A percentile compares a stretch with the other conserved stretches of the same genome.
phyloP scores from a whole-genome alignment of 768 basidiomycete species.

The Lactifluus pinguis region DNA sequence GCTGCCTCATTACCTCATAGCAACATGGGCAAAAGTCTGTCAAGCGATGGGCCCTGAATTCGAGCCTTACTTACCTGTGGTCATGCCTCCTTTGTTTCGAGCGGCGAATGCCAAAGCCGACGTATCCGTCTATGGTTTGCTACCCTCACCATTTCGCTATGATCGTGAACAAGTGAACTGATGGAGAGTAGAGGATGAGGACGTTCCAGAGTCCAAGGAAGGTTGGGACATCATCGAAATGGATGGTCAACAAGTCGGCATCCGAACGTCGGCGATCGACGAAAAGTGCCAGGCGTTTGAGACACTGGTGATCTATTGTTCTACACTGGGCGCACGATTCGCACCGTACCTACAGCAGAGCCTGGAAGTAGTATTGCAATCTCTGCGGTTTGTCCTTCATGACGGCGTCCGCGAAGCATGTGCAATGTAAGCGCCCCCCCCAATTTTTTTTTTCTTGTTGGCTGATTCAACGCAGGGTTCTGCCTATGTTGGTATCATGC shows the following conservation, averaged over 20 bases:
- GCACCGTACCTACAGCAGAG: constrained; percentile 65
- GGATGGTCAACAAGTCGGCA: constrained; percentile 69
- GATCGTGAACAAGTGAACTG: not conserved
- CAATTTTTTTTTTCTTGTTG: not conserved
- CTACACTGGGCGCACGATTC: constrained; percentile 55
- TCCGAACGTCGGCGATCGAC: constrained; percentile 72
- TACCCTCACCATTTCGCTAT: not conserved
- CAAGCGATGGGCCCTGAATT: constrained; percentile 80
- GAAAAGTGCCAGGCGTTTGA: constrained; percentile 86
- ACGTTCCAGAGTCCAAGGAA: constrained; percentile 48
- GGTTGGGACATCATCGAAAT: constrained; percentile 74
- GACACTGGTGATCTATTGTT: constrained; percentile 74
- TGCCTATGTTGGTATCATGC: constrained; percentile 61
- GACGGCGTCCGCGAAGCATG: constrained; percentile 77
- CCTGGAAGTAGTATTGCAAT: constrained; percentile 63
- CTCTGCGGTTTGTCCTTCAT: constrained; percentile 70
- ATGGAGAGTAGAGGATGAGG: constrained; percentile 39
- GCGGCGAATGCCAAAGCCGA: constrained; percentile 78
- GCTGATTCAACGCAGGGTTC: constrained; percentile 37
- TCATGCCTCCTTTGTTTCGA: constrained; percentile 70
- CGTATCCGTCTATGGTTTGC: constrained; percentile 59
- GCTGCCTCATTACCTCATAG: constrained; percentile 64
- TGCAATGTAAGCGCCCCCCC: constrained; percentile 47
- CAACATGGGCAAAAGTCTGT: constrained; percentile 85
- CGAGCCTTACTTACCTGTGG: constrained; percentile 75